Evolutionary conservation across 2,329 filamentous ascomycete species (phyloP).

Genomic region (Phyllosticta paracitricarpa): DNA sequence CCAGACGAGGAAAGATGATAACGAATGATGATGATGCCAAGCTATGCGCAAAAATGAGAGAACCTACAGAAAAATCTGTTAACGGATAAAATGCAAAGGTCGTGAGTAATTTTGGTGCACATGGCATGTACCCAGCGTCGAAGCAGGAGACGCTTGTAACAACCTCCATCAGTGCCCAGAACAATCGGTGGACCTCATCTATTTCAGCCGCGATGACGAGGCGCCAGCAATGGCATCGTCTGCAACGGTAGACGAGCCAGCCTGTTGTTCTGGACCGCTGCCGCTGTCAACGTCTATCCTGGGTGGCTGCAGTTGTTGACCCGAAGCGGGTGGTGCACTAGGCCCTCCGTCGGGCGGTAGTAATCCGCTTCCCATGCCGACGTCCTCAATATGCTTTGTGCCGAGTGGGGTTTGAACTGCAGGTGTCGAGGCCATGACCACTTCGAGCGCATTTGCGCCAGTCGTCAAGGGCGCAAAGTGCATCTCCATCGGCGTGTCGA

Average conservation of each 20-base stretch:
- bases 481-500: conserved; percentile 4
- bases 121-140: background rate
- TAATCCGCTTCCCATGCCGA: background rate
- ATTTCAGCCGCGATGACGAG: background rate
- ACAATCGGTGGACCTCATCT: background rate
- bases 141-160: background rate
- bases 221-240: background rate
- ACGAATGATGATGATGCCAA: background rate
- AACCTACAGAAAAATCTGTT: background rate
- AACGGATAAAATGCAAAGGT: background rate
- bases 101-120: background rate
- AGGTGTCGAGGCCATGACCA: background rate
- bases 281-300: background rate
- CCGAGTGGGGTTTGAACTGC: background rate
- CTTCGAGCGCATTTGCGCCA: background rate
- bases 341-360: background rate
- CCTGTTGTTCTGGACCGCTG: background rate
- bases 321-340: background rate
- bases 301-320: background rate
- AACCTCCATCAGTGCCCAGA: background rate
- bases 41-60: background rate
- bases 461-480: background rate
- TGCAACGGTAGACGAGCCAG: background rate
- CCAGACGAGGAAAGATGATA: background rate
- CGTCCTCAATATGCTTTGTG: background rate